Percentiles rank a stretch among this genome's conserved stretches.
Conservation (phyloP, 176 grass and related monocot species). For the Oryza glumipatula region DNA sequence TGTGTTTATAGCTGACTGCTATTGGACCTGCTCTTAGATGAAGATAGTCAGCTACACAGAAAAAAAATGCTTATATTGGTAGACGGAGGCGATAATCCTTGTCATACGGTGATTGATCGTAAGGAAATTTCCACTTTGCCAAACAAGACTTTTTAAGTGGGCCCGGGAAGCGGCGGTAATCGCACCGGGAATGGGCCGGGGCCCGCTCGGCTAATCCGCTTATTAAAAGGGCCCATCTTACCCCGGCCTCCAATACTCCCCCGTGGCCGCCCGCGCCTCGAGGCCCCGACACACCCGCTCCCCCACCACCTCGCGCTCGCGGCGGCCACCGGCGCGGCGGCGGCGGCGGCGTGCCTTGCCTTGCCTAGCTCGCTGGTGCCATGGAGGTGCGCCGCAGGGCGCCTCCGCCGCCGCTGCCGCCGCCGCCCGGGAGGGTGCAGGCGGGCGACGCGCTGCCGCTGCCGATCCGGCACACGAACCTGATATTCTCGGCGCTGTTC, state of each 20-base stretch:
- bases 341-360: too few species aligned
- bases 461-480: slow-evolving; percentile 87
- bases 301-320: neutral
- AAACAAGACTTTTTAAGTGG: neutral
- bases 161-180: slow-evolving; percentile 8
- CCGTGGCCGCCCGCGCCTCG: slow-evolving; percentile 38
- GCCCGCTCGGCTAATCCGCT: neutral
- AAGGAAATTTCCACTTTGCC: too few species aligned
- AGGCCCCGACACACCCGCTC: slow-evolving; percentile 18
- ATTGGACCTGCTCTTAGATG: too few species aligned
- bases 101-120: too few species aligned
- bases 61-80: too few species aligned
- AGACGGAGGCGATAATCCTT: too few species aligned
- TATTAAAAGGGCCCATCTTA: slow-evolving; percentile 36
- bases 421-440: slow-evolving; percentile 47
- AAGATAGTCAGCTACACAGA: too few species aligned
- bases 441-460: slow-evolving; percentile 83
- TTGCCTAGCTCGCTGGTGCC: neutral
- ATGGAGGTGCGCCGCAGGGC: slow-evolving; percentile 47
- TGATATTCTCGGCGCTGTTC: slow-evolving; percentile 85
- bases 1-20: too few species aligned
- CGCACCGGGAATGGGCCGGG: slow-evolving; percentile 19
- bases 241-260: neutral
- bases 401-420: neutral
- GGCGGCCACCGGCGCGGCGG: neutral